Percentiles rank a stretch among this genome's conserved stretches.
Evolutionary conservation across 805 yeast species (phyloP).

Genomic region (Kuraishia hungarica): DNA sequence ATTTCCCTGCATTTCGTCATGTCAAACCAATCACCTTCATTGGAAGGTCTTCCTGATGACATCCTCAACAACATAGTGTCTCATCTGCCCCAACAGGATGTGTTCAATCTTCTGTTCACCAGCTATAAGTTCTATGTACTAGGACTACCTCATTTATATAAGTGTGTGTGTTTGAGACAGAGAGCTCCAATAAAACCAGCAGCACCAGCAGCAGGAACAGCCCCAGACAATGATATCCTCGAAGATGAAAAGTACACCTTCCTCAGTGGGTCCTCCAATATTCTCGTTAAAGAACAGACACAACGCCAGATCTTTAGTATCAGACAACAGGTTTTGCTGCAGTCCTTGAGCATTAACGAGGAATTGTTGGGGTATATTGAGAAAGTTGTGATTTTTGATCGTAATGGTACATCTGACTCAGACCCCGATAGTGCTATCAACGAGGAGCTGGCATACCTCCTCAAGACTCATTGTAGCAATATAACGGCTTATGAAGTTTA

Average conservation of each 20-base stretch:
- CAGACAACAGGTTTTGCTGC: slow-evolving; percentile 31
- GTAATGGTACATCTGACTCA: slow-evolving; percentile 12
- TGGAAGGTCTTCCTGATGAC: slow-evolving; percentile 11
- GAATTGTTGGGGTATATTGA: slow-evolving; percentile 24
- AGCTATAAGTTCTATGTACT: slow-evolving; percentile 21
- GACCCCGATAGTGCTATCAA: slow-evolving; percentile 12
- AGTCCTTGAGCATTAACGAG: slow-evolving; percentile 26
- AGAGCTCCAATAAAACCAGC: slow-evolving; percentile 15
- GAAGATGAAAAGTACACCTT: slow-evolving; percentile 27
- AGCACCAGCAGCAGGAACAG: too few relatives aligned
- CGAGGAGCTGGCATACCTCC: slow-evolving; percentile 11
- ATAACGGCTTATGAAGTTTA: slow-evolving; percentile 8
- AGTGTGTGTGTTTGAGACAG: slow-evolving; percentile 24
- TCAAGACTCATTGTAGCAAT: slow-evolving; percentile 10
- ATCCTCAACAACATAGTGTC: slow-evolving; percentile 13
- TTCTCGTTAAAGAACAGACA: slow-evolving; percentile 24
- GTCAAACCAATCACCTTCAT: background rate
- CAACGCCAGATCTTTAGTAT: slow-evolving; percentile 27
- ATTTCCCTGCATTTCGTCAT: too few relatives aligned
- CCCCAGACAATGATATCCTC: background rate
- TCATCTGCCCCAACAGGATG: slow-evolving; percentile 31
- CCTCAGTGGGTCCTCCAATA: slow-evolving; percentile 26
- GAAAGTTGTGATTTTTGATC: slow-evolving; percentile 24
- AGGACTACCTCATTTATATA: slow-evolving; percentile 27
- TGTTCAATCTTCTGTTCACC: slow-evolving; percentile 22